Evolutionary conservation across 495 filamentous ascomycete genomes (phyloP).

Genomic region (Gamarada debralockiae): DNA sequence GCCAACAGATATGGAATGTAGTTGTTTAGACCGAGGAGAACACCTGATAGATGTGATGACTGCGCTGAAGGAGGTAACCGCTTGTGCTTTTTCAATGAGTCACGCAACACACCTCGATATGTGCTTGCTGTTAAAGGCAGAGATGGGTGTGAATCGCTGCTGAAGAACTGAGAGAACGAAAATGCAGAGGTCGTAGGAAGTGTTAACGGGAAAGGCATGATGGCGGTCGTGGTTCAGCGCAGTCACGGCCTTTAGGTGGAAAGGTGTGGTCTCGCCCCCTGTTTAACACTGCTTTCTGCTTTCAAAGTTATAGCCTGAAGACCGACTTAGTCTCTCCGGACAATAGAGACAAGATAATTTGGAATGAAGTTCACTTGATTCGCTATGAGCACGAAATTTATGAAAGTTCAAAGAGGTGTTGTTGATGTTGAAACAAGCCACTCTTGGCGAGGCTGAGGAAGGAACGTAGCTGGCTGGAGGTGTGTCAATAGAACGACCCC

Average conservation of each 20-base stretch:
- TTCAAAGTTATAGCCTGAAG: too few relatives aligned
- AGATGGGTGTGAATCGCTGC: conserved; percentile 73
- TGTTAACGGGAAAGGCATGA: conserved; percentile 81
- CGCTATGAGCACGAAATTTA: too few relatives aligned
- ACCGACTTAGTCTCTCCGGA: too few relatives aligned
- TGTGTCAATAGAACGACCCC: neutral
- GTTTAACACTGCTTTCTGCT: too few relatives aligned
- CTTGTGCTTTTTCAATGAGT: conserved; percentile 78
- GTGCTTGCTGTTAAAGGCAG: conserved; percentile 74
- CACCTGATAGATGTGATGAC: conserved; percentile 56
- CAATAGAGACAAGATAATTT: too few relatives aligned
- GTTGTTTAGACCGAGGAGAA: conserved; percentile 63
- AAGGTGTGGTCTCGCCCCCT: too few relatives aligned
- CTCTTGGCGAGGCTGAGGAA: neutral
- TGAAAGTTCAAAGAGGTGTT: too few relatives aligned
- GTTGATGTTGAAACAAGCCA: too few relatives aligned
- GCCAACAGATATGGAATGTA: conserved; percentile 79
- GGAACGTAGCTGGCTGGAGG: too few relatives aligned
- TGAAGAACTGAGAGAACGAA: conserved; percentile 69
- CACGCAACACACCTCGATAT: conserved; percentile 70
- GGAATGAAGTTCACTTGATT: too few relatives aligned
- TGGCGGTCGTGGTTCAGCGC: conserved; percentile 20
- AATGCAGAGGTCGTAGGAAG: conserved; percentile 82
- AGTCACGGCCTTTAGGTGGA: too few relatives aligned
- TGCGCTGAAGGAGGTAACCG: conserved; percentile 66